Conservation (phyloP, 495 filamentous ascomycete species). For the Penicillium riverlandense region DNA sequence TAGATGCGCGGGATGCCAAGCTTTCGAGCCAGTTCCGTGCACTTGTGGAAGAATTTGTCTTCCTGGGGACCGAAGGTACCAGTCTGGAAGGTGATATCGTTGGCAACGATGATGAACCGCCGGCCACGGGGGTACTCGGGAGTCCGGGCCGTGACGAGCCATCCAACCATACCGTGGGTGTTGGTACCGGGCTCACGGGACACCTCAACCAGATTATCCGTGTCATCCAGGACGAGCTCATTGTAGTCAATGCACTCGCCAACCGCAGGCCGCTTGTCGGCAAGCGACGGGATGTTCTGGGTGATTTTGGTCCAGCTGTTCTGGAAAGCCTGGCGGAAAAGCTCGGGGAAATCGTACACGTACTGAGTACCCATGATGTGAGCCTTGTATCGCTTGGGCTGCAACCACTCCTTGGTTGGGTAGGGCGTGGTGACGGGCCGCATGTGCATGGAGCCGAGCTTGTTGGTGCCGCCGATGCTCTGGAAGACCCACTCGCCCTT, state of each 20-base stretch:
- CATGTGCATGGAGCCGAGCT: constrained; percentile 93
- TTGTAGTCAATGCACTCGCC: constrained; percentile 94
- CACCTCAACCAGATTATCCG: constrained; percentile 86
- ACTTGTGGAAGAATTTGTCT: constrained; percentile 98
- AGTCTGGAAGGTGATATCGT: constrained; percentile 99
- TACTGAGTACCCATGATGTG: constrained; percentile 99
- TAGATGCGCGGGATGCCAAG: constrained; percentile 95
- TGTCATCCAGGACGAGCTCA: constrained; percentile 90
- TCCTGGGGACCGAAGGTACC: constrained; percentile 94
- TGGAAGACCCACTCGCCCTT: constrained; percentile 97
- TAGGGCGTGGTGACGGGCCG: constrained; percentile 86
- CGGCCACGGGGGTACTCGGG: constrained; percentile 94
- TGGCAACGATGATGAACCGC: constrained; percentile 92
- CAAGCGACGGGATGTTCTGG: constrained; percentile 60
- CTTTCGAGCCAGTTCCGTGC: constrained; percentile 88
- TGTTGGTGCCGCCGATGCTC: constrained; percentile 88
- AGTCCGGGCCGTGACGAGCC: constrained; percentile 92
- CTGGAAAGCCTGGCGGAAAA: constrained; percentile 96
- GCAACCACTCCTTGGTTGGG: constrained; percentile 95
- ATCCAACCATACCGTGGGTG: constrained; percentile 95
- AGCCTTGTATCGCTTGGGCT: constrained; percentile 98
- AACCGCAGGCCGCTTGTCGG: constrained; percentile 71
- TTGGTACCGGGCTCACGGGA: constrained; percentile 91
- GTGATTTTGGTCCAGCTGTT: constrained; percentile 81
- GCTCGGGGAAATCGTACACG: constrained; percentile 98